phyloP scores from a whole-genome alignment of 371 early-diverging fungal species.

The Saksenaea vasiformis region DNA sequence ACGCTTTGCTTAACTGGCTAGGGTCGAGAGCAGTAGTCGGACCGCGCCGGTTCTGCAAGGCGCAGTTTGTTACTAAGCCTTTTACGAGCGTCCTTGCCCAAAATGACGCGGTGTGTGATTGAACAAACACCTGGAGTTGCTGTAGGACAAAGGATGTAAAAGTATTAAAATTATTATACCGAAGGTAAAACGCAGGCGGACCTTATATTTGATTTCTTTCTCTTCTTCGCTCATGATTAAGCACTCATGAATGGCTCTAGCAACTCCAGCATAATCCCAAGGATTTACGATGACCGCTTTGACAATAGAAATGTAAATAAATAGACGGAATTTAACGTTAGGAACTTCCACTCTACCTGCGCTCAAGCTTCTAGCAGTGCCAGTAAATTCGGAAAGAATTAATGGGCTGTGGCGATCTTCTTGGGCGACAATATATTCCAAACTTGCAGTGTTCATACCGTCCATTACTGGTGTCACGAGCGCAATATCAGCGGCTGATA shows the following conservation, averaged over 20 bases:
- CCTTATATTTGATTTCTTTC: slow-evolving; percentile 92
- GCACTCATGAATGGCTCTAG: slow-evolving; percentile 83
- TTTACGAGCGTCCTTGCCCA: slow-evolving; percentile 90
- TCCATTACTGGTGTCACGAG: slow-evolving; percentile 96
- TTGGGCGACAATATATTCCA: slow-evolving; percentile 98
- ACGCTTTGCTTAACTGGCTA: slow-evolving; percentile 46
- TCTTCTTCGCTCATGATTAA: slow-evolving; percentile 73
- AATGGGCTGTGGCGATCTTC: slow-evolving; percentile 89
- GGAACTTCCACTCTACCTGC: slow-evolving; percentile 34
- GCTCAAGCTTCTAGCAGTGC: slow-evolving; percentile 89
- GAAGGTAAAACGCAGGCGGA: slow-evolving; percentile 77
- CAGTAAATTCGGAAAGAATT: slow-evolving; percentile 96
- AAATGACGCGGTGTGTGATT: slow-evolving; percentile 84
- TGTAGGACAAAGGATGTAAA: slow-evolving; percentile 27
- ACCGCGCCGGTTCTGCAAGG: slow-evolving; percentile 27
- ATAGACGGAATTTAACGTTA: too few relatives aligned
- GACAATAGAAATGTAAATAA: too few relatives aligned
- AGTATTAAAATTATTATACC: slow-evolving; percentile 61
- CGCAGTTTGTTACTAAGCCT: slow-evolving; percentile 39
- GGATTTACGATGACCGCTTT: slow-evolving; percentile 93
- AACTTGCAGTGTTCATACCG: slow-evolving; percentile 99
- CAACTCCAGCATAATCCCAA: slow-evolving; percentile 90
- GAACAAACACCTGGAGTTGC: slow-evolving; percentile 84
- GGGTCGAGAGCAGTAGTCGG: slow-evolving; percentile 66
- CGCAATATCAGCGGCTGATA: slow-evolving; percentile 94